These are phyloP conservation scores for Basipetospora sp. DNA, from an alignment of 2,329 filamentous ascomycete species.

Conservation along the genomic window DNA sequence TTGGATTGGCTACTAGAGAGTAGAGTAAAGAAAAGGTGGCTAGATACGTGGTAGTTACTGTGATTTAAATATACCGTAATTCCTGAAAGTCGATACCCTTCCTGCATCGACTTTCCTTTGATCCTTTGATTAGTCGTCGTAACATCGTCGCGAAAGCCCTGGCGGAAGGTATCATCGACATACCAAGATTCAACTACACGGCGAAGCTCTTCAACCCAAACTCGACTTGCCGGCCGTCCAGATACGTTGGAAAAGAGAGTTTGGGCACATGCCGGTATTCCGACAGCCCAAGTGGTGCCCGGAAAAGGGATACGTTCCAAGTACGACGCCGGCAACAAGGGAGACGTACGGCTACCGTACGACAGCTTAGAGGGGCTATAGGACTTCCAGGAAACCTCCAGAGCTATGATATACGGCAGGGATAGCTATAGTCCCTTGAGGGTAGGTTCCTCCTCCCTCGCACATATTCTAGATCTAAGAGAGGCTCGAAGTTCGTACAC, in stretches of 20 bases:
- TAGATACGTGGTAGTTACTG: too few relatives aligned
- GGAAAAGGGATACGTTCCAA: too few relatives aligned
- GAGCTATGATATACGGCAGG: neutral
- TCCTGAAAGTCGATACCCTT: too few relatives aligned
- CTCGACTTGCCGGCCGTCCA: neutral
- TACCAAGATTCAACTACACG: neutral
- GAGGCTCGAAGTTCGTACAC: too few relatives aligned
- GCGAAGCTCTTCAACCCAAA: neutral
- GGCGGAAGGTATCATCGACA: neutral
- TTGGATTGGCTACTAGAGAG: too few relatives aligned
- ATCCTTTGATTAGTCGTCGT: too few relatives aligned
- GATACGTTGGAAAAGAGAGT: neutral
- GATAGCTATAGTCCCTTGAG: neutral
- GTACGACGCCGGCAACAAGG: neutral
- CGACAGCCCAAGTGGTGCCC: neutral
- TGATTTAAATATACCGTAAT: too few relatives aligned
- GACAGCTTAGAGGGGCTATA: neutral
- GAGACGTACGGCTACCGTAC: neutral
- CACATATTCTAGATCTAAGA: neutral
- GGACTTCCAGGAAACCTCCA: neutral
- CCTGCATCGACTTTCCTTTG: too few relatives aligned
- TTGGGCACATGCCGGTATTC: constrained; percentile 1
- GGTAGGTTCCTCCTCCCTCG: neutral
- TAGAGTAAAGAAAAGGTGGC: too few relatives aligned
- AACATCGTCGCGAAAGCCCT: neutral